Base-by-base conservation (phyloP, 179 eudicot species). In the Carnegiea gigantea region DNA sequence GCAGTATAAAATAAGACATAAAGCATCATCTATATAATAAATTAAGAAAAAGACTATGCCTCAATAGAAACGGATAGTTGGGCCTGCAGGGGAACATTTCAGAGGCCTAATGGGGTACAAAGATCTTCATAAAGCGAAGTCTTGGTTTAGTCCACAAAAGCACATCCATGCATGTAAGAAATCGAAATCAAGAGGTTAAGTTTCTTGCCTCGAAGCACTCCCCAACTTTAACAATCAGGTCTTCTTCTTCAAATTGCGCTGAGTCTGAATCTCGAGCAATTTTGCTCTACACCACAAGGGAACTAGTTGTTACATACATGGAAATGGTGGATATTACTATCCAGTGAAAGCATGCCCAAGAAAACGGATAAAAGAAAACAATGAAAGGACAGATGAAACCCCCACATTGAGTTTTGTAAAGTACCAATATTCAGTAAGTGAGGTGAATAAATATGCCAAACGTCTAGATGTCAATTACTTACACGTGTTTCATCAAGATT, bases 401-500 rank as follows among this genome's bases (percentile, higher is more conserved):
- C 68, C 30, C 14, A 23, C 5, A 17, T 36, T 0, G 8, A 65
- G 71, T 38, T 17, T 51, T 33, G 46, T 33, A 21, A 46, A 49
- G 4, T 57, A 81, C 43, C n/a, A 21, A 6, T 57, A 24, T 49
- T 60, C n/a, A 17, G 1, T 28, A 13, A n/a, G 40, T 65, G 64
- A 54, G 70, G 1, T 10, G 26, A 10, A 51, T 20, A 75, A 43
- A 75, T 26, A 81, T n/a, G 36, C 28, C 21, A 43, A 68, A 26
- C 57, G 75, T 57, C 30, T 30, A 30, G 64, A 86, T 20, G 74
- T 43, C 38, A 30, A 85, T 70, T 78, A 88, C 97, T 89, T 89
- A 96, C 99, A 44, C 93, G 97, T 68, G 99, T 94, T 89, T 96
- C 98, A 59, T 92, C 90, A 75, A 96, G 92, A 87, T 93, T 96